Evolutionary conservation across 208 protist species (phyloP), one percentile per base, ranked within the genome.

Genomic region (Spongospora subterranea): DNA sequence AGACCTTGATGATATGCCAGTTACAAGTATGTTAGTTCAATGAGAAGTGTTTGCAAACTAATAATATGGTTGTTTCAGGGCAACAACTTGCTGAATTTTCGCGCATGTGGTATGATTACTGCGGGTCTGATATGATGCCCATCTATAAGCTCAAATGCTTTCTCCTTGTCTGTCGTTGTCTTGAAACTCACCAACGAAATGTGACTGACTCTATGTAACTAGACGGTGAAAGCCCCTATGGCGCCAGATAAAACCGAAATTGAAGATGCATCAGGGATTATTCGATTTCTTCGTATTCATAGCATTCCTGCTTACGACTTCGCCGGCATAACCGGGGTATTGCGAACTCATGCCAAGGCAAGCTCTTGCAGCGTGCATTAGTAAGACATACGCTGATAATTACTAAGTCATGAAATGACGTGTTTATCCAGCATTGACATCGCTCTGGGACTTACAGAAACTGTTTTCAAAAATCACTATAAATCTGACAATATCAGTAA

Each of bases 1-100:
- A 45, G 93, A 90, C 43, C 20, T 13, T 13, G 88, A 65, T 29
- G 54, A 29, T 29, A 17, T 65, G 54, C 54, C 54, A 29, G n/a
- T n/a, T n/a, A n/a, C n/a, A n/a, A n/a, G n/a, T n/a, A n/a, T n/a
- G n/a, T n/a, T n/a, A n/a, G n/a, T n/a, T n/a, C n/a, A n/a, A n/a
- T n/a, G n/a, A n/a, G n/a, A n/a, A n/a, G n/a, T n/a, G n/a, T n/a
- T n/a, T n/a, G n/a, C n/a, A n/a, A n/a, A n/a, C n/a, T n/a, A n/a
- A n/a, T n/a, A n/a, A n/a, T n/a, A n/a, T n/a, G n/a, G n/a, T n/a
- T n/a, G 29, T 65, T 29, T 29, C 20, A 29, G 17, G 20, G 29
- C 20, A 65, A 29, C 54, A 65, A 17, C 17, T 65, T 29, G 54
- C 54, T 29, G 54, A 17, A 29, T 65, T 65, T 29, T 17, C 54